phyloP scores from a whole-genome alignment of 805 yeast species.

The Candida vartiovaarae region DNA sequence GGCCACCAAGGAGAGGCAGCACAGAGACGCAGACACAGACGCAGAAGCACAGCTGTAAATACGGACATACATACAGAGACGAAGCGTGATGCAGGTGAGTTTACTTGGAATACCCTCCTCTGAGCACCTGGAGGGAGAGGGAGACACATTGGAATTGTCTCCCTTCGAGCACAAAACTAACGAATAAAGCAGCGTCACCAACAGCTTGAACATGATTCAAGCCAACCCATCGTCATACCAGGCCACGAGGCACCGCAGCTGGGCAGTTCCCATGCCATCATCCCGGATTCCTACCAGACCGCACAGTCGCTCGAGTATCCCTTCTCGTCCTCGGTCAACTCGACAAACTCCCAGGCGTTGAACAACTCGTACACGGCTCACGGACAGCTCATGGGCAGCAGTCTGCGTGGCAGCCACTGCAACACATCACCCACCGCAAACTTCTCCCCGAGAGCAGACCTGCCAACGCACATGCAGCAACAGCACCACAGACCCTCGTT shows the following conservation, averaged over 20 bases:
- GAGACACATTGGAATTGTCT: neutral
- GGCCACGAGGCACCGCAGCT: conserved; percentile 18
- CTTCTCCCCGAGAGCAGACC: conserved; percentile 23
- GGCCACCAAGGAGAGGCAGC: too few species aligned
- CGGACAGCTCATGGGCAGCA: conserved; percentile 16
- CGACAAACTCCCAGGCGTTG: conserved; percentile 16
- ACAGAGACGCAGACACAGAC: too few species aligned
- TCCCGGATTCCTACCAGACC: conserved; percentile 23
- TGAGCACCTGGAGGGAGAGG: too few species aligned
- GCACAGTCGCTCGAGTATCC: conserved; percentile 21
- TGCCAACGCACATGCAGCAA: conserved; percentile 8
- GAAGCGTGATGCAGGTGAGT: too few species aligned
- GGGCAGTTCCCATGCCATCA: conserved; percentile 3
- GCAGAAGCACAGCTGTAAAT: too few species aligned
- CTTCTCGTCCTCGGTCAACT: conserved; percentile 22
- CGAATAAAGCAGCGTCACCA: conserved; percentile 7
- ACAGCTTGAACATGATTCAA: conserved; percentile 16
- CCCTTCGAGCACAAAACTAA: neutral
- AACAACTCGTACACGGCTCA: conserved; percentile 10
- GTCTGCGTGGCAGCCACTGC: conserved; percentile 13
- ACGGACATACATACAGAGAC: too few species aligned
- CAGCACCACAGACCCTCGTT: conserved; percentile 11
- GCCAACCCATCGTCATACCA: conserved; percentile 25
- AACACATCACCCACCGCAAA: conserved; percentile 19
- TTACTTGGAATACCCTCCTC: too few species aligned